A percentile compares a stretch with the other conserved stretches of the same genome.
Conservation (phyloP, 768 basidiomycete genomes). For the Austroboletus eburneus region DNA sequence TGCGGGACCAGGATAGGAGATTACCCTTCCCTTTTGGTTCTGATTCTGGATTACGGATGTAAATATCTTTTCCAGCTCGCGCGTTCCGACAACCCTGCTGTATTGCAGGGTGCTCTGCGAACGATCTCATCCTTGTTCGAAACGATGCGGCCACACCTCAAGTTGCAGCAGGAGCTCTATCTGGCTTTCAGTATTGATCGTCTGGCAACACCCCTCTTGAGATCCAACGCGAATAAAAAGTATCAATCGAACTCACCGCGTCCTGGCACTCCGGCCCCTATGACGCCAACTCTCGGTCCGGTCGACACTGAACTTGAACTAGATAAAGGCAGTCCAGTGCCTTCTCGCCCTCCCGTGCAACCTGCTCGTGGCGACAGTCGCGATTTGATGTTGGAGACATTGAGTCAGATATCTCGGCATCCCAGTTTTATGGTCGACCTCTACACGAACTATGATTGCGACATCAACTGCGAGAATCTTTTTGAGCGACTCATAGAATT, state of each 20-base stretch:
- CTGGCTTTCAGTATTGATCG: constrained; percentile 92
- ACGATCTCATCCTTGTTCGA: constrained; percentile 86
- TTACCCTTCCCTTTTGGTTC: constrained; percentile 71
- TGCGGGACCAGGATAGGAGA: constrained; percentile 70
- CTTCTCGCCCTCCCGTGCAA: constrained; percentile 56
- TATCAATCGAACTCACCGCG: constrained; percentile 42
- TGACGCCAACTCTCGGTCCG: constrained; percentile 41
- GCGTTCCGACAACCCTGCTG: constrained; percentile 77
- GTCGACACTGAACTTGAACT: constrained; percentile 36
- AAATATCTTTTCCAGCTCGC: constrained; percentile 97
- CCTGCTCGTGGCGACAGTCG: constrained; percentile 86
- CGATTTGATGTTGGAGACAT: constrained; percentile 84
- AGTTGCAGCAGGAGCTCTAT: constrained; percentile 94
- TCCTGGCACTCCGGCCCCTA: constrained; percentile 46
- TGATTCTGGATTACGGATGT: constrained; percentile 87
- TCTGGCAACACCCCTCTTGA: constrained; percentile 54
- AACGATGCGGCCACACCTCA: constrained; percentile 80
- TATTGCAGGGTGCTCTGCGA: constrained; percentile 78
- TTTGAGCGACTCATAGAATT: constrained; percentile 89
- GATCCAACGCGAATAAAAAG: constrained; percentile 31
- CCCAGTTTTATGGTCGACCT: constrained; percentile 94
- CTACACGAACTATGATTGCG: constrained; percentile 96
- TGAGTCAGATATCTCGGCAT: constrained; percentile 75
- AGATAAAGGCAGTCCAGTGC: constrained; percentile 47
- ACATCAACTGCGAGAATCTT: constrained; percentile 93